These are phyloP conservation scores for Colletotrichum lindemuthianum DNA, from an alignment of 2,329 filamentous ascomycete species.

Conservation along the genomic window DNA sequence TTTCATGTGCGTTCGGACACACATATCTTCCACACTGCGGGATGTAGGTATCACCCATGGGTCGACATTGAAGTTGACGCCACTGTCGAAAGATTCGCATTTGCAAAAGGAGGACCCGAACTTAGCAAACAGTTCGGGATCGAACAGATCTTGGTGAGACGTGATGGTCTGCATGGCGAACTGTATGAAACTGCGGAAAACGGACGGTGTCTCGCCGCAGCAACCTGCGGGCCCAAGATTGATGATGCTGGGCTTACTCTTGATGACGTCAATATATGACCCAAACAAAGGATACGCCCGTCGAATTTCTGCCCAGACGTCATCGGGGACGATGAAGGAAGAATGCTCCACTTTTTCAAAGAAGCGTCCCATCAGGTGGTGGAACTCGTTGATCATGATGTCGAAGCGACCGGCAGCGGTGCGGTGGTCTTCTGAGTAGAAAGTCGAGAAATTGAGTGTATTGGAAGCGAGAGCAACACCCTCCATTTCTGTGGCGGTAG, in stretches of 20 bases:
- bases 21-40: neutral
- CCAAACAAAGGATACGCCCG: neutral
- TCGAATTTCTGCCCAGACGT: neutral
- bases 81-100: neutral
- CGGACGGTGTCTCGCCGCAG: slow-evolving; percentile 4
- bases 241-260: too few relatives aligned
- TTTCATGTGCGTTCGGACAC: neutral
- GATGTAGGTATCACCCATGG: neutral
- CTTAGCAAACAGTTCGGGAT: neutral
- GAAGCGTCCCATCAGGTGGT: neutral
- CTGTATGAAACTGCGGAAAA: neutral
- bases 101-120: neutral
- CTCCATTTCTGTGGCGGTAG: neutral
- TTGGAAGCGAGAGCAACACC: slow-evolving; percentile 1
- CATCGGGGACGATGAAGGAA: neutral
- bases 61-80: neutral
- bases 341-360: neutral
- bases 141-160: neutral
- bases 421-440: neutral
- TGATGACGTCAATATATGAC: neutral
- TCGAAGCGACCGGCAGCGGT: neutral
- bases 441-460: slow-evolving; percentile 3
- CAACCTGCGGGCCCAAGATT: neutral
- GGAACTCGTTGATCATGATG: neutral
- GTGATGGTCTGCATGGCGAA: neutral